Evolutionary conservation across 257 asterid genomes (phyloP).

Genomic region (Solanum appendiculatum): DNA sequence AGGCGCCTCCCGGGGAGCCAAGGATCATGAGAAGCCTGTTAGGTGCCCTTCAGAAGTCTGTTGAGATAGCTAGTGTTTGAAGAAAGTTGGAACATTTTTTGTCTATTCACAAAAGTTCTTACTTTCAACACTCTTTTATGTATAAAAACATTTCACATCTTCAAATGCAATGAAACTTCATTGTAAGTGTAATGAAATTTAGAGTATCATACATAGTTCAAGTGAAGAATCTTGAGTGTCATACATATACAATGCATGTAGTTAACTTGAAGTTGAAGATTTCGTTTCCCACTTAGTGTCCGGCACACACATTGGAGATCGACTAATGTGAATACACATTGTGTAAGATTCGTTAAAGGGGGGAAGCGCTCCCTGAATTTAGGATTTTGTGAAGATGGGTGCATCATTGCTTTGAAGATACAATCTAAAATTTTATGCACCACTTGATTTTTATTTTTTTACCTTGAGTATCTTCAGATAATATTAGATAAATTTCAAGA

Average conservation of each 20-base stretch:
- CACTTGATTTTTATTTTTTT: too few relatives aligned
- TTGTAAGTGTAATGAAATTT: background rate
- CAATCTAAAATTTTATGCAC: fast-evolving
- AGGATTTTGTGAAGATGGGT: too few relatives aligned
- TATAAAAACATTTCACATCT: background rate
- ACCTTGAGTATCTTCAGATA: too few relatives aligned
- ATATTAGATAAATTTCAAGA: too few relatives aligned
- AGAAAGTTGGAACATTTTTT: background rate
- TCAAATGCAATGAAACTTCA: background rate
- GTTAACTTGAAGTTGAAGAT: background rate
- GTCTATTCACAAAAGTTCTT: background rate
- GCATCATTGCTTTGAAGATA: too few relatives aligned
- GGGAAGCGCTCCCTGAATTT: fast-evolving
- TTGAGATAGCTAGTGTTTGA: conserved; percentile 49
- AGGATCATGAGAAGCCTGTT: conserved; percentile 87
- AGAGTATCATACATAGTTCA: background rate
- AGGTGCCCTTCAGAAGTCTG: conserved; percentile 79
- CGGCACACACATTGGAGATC: too few relatives aligned
- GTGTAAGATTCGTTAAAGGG: too few relatives aligned
- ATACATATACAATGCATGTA: background rate
- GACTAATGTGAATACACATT: too few relatives aligned
- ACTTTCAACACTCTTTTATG: background rate
- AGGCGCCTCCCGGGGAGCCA: conserved; percentile 75
- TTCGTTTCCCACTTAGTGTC: too few relatives aligned
- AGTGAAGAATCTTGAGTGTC: background rate